Conservation (phyloP, 805 yeast genomes). For the Candida patagonica region DNA sequence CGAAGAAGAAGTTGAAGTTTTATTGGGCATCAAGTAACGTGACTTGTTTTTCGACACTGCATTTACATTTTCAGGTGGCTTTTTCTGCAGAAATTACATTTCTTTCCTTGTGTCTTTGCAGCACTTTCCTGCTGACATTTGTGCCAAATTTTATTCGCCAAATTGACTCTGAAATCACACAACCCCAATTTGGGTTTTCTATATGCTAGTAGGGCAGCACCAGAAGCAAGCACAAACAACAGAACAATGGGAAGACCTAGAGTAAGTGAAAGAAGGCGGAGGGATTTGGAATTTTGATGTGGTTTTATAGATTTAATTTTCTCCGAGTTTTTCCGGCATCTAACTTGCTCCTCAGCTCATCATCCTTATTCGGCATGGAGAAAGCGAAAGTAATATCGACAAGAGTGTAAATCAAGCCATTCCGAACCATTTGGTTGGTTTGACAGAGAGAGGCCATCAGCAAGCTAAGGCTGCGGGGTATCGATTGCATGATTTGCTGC, state of each 20-base stretch:
- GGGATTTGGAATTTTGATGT: no score
- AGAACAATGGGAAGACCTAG: slow-evolving; percentile 40
- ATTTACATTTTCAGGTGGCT: no score
- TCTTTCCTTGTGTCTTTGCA: no score
- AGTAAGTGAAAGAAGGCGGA: slow-evolving; percentile 25
- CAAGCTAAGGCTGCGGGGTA: slow-evolving; percentile 33
- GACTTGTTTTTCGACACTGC: no score
- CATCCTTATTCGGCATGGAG: slow-evolving; percentile 82
- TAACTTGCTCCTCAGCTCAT: slow-evolving; percentile 48
- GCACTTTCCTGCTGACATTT: no score
- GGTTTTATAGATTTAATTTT: not conserved
- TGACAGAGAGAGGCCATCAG: slow-evolving; percentile 60
- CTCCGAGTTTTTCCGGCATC: no score
- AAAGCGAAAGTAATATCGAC: slow-evolving; percentile 83
- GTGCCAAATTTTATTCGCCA: no score
- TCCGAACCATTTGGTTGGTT: slow-evolving; percentile 71
- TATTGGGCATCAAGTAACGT: slow-evolving; percentile 17
- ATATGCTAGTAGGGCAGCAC: no score
- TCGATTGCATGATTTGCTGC: slow-evolving; percentile 28
- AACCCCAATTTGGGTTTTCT: no score
- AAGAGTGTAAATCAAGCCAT: slow-evolving; percentile 67
- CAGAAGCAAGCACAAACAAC: no score
- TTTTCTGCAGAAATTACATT: no score
- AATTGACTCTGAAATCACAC: no score
- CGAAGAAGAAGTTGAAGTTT: slow-evolving; percentile 21